Base-by-base conservation (phyloP, 495 filamentous ascomycete species). In the Trypethelium eluteriae region DNA sequence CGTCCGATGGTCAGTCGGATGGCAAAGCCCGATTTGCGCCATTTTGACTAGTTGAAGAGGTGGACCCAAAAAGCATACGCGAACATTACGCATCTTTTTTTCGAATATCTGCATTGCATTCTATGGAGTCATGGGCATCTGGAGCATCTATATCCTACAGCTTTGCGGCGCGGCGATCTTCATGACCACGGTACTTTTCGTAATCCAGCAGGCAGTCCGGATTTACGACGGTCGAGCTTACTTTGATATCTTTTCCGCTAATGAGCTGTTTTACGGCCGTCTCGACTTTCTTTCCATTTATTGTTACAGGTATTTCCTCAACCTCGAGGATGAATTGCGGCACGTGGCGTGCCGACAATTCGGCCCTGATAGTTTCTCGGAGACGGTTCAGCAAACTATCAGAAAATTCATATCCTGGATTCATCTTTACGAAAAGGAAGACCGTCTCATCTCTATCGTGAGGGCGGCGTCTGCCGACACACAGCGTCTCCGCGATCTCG, bases 221-320 rank as follows among this genome's bases (percentile, higher is more conserved):
- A 61, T 94, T 94, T 38, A 87, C 79, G 67, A 94, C 76, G 32
- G 90, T 93, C 6, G 88, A 88, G 63, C 85, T 88, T 2, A 89
- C 83, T 77, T 88, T 88, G 74, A 94, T 84, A 65, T 79, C 82
- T 68, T 86, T 83, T 0, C 90, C 90, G 0, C 84, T 88, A 1
- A 94, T 84, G 64, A 93, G 91, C 76, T 91, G 88, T 79, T 93
- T 94, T 39, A 94, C 88, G 2, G 89, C 89, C 11, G 91, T 74
- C 72, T 94, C 90, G 36, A 94, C 89, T 74, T 94, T 94, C 74
- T 93, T 94, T 25, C 88, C 74, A 74, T 93, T 94, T 64, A 94
- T 85, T 7, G 90, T 93, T 2, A 85, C 88, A 65, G 90, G 90
- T 69, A 94, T 92, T 64, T 88, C 90, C 2, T 82, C 83, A 12